phyloP scores from a whole-genome alignment of 108 stramenopile species.

The Nannochloropsis granulata region DNA sequence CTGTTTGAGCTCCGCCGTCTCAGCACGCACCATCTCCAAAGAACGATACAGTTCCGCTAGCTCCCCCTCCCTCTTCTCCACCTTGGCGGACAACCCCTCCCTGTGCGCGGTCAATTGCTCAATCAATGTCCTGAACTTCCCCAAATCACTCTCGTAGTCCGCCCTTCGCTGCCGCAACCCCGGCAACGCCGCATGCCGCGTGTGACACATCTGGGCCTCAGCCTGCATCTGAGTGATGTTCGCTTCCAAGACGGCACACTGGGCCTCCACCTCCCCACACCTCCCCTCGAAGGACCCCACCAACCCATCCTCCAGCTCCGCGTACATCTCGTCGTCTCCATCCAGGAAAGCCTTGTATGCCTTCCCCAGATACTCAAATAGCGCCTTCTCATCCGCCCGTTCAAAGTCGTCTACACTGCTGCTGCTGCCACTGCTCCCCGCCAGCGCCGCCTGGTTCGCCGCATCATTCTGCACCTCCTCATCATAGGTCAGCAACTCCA shows the following conservation, averaged over 20 bases:
- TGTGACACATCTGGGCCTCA: constrained; percentile 19
- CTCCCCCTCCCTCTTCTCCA: constrained; percentile 25
- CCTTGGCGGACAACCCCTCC: constrained; percentile 18
- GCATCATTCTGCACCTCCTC: constrained; percentile 20
- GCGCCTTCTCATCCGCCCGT: constrained; percentile 47
- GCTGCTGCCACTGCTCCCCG: constrained; percentile 10
- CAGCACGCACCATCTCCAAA: not conserved
- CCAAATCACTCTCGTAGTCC: constrained; percentile 48
- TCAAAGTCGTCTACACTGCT: not conserved
- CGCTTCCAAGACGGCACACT: not conserved
- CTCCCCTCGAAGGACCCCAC: constrained; percentile 3
- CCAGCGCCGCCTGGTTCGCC: not conserved
- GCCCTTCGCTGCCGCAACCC: constrained; percentile 49
- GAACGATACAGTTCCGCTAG: not conserved
- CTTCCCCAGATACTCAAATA: constrained; percentile 57
- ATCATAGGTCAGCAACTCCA: constrained; percentile 59
- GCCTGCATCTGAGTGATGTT: constrained; percentile 11
- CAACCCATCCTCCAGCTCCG: constrained; percentile 41
- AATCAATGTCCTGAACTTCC: constrained; percentile 66
- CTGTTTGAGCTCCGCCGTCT: constrained; percentile 4
- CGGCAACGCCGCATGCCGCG: constrained; percentile 48
- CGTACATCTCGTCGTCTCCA: constrained; percentile 57
- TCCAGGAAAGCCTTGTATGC: constrained; percentile 68
- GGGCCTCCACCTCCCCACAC: constrained; percentile 20
- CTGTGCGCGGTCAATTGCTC: constrained; percentile 12